Evolutionary conservation across 2,329 filamentous ascomycete species (phyloP), one percentile per base, ranked within the genome.

Genomic region (Pyrenophora teres): DNA sequence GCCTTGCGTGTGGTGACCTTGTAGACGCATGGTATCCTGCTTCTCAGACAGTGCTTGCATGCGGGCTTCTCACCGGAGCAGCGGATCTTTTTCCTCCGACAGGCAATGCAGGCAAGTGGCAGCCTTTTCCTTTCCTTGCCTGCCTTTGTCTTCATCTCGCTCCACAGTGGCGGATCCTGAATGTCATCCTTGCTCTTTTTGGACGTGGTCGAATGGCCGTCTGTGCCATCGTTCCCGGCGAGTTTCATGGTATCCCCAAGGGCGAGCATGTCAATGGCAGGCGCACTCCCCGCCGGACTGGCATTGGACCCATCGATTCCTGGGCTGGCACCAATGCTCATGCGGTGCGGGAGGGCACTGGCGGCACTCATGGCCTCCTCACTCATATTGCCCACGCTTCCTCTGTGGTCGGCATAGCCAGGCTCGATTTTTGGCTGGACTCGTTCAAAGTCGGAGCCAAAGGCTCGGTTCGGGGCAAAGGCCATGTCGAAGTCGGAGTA

Each of bases 21-120:
- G 81, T 97, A 99, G 4, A 97, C 92, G 71, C 94, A 99, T 1
- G 93, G 93, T 63, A 96, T 95, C 37, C 93, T 85, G 44, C 93
- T 96, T 50, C 92, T 85, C 52, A 95, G 81, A 70, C 94, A 97
- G 76, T 97, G 94, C 74, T 96, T 97, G 80, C 94, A 99, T 0
- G 92, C 90, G 2, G 94, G 94, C 74, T 97, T 97, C 78, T 97
- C 94, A 52, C 94, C 94, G 0, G 93, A 97, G 72, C 94, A 99
- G 46, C 93, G 87, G 58, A 99, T 97, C 79, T 99, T 99, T 78
- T 99, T 99, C 67, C 94, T 84, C 30, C 94, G 85, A 69, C 94
- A 99, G 32, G 92, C 92, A 65, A 97, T 97, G 71, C 94, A 99
- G 13, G 94, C 94, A 45, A 97, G 80, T 2, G 94, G 94, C 30